Conservation (phyloP, 768 basidiomycete genomes). For the Russula lepida region DNA sequence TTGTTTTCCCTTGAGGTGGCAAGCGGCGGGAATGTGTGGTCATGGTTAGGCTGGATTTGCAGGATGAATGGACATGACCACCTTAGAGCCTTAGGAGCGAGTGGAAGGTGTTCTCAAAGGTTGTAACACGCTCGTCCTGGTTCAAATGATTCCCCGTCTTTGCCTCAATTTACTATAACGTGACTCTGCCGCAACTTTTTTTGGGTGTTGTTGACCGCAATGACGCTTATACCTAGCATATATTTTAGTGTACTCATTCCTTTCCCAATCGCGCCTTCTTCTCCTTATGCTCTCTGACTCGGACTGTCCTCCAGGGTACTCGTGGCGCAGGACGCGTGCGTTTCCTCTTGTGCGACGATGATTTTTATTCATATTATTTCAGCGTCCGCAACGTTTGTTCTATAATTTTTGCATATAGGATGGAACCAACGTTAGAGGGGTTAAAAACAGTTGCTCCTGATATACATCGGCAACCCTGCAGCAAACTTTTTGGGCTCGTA, state of each 20-base stretch:
- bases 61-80: not conserved
- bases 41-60: not conserved
- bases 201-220: not conserved
- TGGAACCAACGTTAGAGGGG: not conserved
- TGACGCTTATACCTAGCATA: not conserved
- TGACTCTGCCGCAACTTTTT: not conserved
- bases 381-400: not conserved
- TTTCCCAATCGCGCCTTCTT: not conserved
- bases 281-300: not conserved
- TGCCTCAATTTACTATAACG: not conserved
- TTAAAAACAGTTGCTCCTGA: not conserved
- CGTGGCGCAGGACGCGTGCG: conserved; percentile 10
- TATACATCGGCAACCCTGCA: too few relatives aligned
- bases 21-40: not conserved
- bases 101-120: not conserved
- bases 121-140: not conserved
- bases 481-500: too few relatives aligned
- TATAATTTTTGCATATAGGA: not conserved
- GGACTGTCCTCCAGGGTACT: not conserved
- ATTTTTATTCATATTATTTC: conserved; percentile 11
- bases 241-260: not conserved
- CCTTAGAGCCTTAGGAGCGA: too few relatives aligned
- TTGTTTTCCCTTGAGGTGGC: too few relatives aligned
- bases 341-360: not conserved
- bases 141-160: not conserved